These are phyloP conservation scores for Torulaspora maleeae DNA, from an alignment of 805 yeast species.

Conservation along the genomic window DNA sequence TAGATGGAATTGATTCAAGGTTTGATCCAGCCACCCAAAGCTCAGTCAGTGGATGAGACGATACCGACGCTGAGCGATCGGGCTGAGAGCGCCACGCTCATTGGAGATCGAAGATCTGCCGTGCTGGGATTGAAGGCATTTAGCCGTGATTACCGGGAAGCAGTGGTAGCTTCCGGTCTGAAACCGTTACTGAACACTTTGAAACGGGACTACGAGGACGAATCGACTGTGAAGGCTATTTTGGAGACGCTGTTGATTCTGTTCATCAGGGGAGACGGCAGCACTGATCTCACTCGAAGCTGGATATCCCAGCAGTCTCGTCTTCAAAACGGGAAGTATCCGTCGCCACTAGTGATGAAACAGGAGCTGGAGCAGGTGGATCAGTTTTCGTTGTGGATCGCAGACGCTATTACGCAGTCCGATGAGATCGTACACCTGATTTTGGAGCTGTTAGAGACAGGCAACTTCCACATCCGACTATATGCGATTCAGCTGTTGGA, in stretches of 20 bases:
- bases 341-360: constrained; percentile 61
- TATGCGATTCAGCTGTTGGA: constrained; percentile 83
- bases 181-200: constrained; percentile 66
- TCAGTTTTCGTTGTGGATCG: constrained; percentile 89
- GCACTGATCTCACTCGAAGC: constrained; percentile 58
- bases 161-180: constrained; percentile 82
- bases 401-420: constrained; percentile 82
- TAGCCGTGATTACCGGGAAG: constrained; percentile 82
- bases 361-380: constrained; percentile 52
- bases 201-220: constrained; percentile 60
- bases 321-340: constrained; percentile 69
- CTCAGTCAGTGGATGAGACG: constrained; percentile 68
- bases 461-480: constrained; percentile 71
- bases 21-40: constrained; percentile 44
- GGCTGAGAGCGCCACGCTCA: constrained; percentile 69
- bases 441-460: constrained; percentile 47
- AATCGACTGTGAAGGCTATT: constrained; percentile 68
- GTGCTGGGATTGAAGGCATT: constrained; percentile 84
- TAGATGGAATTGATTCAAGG: constrained; percentile 41
- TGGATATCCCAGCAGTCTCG: constrained; percentile 76
- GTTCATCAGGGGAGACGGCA: constrained; percentile 64
- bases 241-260: constrained; percentile 81
- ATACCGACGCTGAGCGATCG: constrained; percentile 87
- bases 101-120: constrained; percentile 87
- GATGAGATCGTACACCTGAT: constrained; percentile 40